Percentiles rank a stretch among this genome's conserved stretches.
Evolutionary conservation across 345 rosid genomes (phyloP).

Genomic region (Melaleuca alternifolia): DNA sequence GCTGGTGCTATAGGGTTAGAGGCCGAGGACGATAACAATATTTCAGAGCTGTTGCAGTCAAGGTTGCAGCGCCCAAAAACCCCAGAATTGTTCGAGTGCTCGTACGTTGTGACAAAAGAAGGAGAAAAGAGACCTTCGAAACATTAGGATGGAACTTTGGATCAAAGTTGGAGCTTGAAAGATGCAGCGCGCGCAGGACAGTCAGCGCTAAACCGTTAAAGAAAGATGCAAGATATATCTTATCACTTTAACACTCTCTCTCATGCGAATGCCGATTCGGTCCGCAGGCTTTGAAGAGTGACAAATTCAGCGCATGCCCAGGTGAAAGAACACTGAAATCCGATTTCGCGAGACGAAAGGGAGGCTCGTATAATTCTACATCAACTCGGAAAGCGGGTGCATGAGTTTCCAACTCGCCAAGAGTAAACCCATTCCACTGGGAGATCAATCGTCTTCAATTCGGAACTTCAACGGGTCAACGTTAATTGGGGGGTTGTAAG

Average conservation of each 20-base stretch:
- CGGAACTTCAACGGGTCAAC: too few species aligned
- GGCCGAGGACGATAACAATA: not conserved
- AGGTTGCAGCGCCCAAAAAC: not conserved
- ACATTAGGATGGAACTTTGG: not conserved
- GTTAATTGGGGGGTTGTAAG: too few species aligned
- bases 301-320: too few species aligned
- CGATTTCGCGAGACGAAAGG: too few species aligned
- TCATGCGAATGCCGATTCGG: not conserved
- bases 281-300: not conserved
- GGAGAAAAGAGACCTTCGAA: not conserved
- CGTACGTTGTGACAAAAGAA: not conserved
- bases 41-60: not conserved
- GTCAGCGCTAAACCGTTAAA: not conserved
- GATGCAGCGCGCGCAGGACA: not conserved
- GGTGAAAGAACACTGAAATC: too few species aligned
- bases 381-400: not conserved
- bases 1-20: not conserved
- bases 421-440: not conserved
- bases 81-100: not conserved
- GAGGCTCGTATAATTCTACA: too few species aligned
- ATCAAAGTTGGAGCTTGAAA: not conserved
- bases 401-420: not conserved
- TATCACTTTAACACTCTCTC: not conserved
- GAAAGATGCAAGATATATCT: not conserved
- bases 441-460: not conserved